Evolutionary conservation across 352 stramenopile genomes (phyloP).

Genomic region (Phytophthora multivora): DNA sequence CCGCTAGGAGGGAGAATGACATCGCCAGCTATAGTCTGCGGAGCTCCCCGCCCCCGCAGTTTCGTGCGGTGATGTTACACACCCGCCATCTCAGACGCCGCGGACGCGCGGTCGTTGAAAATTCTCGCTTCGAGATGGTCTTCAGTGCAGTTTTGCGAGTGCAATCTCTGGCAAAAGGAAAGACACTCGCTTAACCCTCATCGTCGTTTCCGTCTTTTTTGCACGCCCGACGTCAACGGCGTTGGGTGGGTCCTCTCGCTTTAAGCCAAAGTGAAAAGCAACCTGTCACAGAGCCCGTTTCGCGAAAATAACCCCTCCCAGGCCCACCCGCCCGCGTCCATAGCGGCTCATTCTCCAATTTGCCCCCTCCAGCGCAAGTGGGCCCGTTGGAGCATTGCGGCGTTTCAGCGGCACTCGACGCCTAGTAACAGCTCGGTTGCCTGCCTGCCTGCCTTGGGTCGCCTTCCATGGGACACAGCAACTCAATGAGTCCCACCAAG

Average conservation of each 20-base stretch:
- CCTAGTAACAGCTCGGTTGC: constrained; percentile 7
- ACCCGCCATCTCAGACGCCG: constrained; percentile 42
- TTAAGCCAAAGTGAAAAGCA: constrained; percentile 14
- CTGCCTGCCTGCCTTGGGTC: neutral
- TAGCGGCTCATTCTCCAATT: constrained; percentile 55
- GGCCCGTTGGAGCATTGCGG: constrained; percentile 11
- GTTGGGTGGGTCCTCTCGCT: constrained; percentile 14
- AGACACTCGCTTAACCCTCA: constrained; percentile 27
- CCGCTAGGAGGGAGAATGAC: constrained; percentile 4
- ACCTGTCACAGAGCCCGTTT: constrained; percentile 25
- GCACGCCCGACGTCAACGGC: constrained; percentile 2
- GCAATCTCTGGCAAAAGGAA: constrained; percentile 16
- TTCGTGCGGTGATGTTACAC: constrained; percentile 32
- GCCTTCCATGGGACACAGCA: constrained; percentile 41
- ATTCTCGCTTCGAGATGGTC: constrained; percentile 24
- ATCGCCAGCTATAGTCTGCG: constrained; percentile 23
- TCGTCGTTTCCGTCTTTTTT: constrained; percentile 39
- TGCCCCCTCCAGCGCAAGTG: constrained; percentile 41
- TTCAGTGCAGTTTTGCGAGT: constrained; percentile 18
- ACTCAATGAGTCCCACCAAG: constrained; percentile 53
- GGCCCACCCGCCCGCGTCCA: constrained; percentile 11
- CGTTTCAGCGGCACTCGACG: constrained; percentile 21
- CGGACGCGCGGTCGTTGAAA: constrained; percentile 19
- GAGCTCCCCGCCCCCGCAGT: constrained; percentile 11
- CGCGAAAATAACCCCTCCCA: constrained; percentile 42